Evolutionary conservation across 106 monocot genomes (phyloP).

Genomic region (Posidonia australis): DNA sequence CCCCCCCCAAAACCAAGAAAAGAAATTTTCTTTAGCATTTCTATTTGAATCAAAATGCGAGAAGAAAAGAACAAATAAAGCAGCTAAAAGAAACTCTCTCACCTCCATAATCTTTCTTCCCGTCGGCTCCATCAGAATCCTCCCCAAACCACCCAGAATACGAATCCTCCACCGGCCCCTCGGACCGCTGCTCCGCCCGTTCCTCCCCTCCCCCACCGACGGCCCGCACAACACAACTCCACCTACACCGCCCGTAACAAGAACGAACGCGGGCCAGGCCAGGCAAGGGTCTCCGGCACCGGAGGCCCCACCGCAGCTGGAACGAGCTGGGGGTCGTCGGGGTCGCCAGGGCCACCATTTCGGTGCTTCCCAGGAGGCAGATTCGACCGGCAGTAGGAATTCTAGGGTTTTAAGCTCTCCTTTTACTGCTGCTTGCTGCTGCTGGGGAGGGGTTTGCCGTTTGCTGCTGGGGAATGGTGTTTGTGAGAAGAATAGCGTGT

Average conservation of each 20-base stretch:
- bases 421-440: too few relatives aligned
- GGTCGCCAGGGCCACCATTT: constrained; percentile 7
- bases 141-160: constrained; percentile 11
- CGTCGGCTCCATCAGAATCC: constrained; percentile 2
- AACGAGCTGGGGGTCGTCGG: constrained; percentile 1
- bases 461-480: too few relatives aligned
- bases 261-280: neutral
- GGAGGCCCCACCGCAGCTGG: constrained; percentile 15
- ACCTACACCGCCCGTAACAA: neutral
- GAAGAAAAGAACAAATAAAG: too few relatives aligned
- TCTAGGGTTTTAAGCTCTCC: constrained; percentile 1
- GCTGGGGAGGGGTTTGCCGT: too few relatives aligned
- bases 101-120: constrained; percentile 9
- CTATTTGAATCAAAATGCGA: too few relatives aligned
- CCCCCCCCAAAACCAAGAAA: too few relatives aligned
- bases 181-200: neutral
- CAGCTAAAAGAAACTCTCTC: neutral
- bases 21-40: too few relatives aligned
- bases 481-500: too few relatives aligned
- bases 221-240: neutral
- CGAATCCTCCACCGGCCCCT: neutral
- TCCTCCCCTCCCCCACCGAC: neutral
- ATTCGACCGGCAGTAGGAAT: neutral
- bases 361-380: too few relatives aligned
- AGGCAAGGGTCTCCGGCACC: neutral